These are phyloP conservation scores for Cenococcum geophilum DNA, from an alignment of 495 filamentous ascomycete species.

Conservation along the genomic window DNA sequence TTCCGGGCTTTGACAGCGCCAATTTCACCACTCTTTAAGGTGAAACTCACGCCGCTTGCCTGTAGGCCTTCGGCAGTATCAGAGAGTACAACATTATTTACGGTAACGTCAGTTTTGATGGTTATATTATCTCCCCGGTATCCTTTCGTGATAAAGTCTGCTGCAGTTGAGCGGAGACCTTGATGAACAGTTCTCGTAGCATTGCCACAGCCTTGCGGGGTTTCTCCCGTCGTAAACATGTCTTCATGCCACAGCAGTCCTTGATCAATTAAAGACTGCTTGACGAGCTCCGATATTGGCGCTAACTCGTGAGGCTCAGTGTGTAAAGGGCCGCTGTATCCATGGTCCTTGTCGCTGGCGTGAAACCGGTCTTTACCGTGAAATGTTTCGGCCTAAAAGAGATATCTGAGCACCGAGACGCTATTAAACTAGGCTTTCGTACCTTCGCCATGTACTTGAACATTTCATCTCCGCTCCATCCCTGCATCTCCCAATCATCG, in stretches of 20 bases:
- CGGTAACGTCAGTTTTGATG: constrained; percentile 12
- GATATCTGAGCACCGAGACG: background rate
- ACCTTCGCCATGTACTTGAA: constrained; percentile 51
- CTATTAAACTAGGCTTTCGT: background rate
- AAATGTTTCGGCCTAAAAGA: constrained; percentile 46
- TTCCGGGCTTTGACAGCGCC: constrained; percentile 6
- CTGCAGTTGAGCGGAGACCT: constrained; percentile 15
- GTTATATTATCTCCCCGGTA: constrained; percentile 12
- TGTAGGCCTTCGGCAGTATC: background rate
- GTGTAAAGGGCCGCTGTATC: constrained; percentile 14
- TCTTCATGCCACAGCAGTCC: constrained; percentile 12
- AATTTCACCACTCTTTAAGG: constrained; percentile 4
- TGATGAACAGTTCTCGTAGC: constrained; percentile 7
- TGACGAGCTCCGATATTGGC: constrained; percentile 17
- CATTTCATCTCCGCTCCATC: constrained; percentile 51
- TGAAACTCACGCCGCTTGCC: background rate
- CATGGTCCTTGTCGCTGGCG: constrained; percentile 40
- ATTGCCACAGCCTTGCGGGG: constrained; percentile 32
- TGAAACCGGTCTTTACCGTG: constrained; percentile 39
- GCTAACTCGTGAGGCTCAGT: constrained; percentile 18
- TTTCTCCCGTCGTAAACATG: constrained; percentile 20
- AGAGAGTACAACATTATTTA: constrained; percentile 11
- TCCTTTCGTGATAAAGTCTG: constrained; percentile 15
- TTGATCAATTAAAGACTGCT: constrained; percentile 11
- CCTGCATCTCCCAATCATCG: constrained; percentile 51